These are phyloP conservation scores for Kodamaea fungicola DNA, from an alignment of 1,139 yeast species.

Conservation along the genomic window DNA sequence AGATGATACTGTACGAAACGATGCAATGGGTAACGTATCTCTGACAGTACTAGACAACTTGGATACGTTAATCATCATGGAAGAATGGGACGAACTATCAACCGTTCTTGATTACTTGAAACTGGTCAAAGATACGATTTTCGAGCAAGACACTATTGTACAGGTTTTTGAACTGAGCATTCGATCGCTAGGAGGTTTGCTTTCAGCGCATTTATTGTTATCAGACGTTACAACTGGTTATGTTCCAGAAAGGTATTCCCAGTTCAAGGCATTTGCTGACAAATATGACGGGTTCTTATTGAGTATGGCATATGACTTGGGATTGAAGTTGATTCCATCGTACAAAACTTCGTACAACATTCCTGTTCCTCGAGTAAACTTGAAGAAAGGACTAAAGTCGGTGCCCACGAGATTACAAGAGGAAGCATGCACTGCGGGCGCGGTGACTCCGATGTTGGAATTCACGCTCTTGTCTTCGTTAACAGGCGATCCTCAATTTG, in stretches of 20 bases:
- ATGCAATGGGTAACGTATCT: slow-evolving; percentile 81
- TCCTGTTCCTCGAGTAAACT: slow-evolving; percentile 72
- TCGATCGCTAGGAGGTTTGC: slow-evolving; percentile 71
- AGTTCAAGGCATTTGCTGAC: slow-evolving; percentile 17
- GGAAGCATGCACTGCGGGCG: slow-evolving; percentile 87
- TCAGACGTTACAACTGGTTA: slow-evolving; percentile 44
- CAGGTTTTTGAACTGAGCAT: slow-evolving; percentile 88
- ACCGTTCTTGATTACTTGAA: slow-evolving; percentile 47
- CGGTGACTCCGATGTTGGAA: slow-evolving; percentile 78
- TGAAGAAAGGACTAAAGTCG: slow-evolving; percentile 47
- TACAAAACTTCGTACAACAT: slow-evolving; percentile 58
- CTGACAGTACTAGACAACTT: slow-evolving; percentile 74
- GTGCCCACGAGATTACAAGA: slow-evolving; percentile 41
- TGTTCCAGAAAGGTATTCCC: slow-evolving; percentile 9
- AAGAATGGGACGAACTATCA: slow-evolving; percentile 55
- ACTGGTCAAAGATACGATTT: slow-evolving; percentile 32
- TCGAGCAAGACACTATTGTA: slow-evolving; percentile 64
- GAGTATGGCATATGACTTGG: slow-evolving; percentile 67
- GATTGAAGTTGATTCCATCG: slow-evolving; percentile 62
- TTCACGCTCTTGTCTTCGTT: slow-evolving; percentile 68
- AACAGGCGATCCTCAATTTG: slow-evolving; percentile 73
- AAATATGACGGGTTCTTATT: slow-evolving; percentile 69
- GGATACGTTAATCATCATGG: slow-evolving; percentile 74
- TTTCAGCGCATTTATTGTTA: slow-evolving; percentile 69
- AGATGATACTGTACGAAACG: slow-evolving; percentile 63